Evolutionary conservation across 1,284 basidiomycete genomes (phyloP), one percentile per base, ranked within the genome.

Genomic region (Melampsora larici-populina): DNA sequence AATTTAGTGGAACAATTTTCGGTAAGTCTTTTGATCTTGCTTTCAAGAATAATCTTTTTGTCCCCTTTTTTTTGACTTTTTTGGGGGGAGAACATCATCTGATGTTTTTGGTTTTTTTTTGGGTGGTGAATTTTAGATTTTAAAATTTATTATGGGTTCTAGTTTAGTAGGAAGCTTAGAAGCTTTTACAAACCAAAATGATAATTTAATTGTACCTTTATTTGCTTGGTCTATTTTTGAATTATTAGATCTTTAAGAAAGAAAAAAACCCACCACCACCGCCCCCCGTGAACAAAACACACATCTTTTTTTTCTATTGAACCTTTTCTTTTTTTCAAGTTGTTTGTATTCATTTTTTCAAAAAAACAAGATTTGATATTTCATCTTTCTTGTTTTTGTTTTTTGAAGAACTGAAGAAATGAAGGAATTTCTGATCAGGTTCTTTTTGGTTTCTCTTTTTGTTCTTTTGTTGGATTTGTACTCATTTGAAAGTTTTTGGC

Each of bases 211-310:
- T n/a, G 15, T 75, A 40, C 64, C 72, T 8, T 49, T 75, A 7
- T 75, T 65, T 49, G 43, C 72, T 65, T 75, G 72, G 72, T 49
- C 72, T 15, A 65, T 63, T n/a, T 62, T 73, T 29, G 63, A 73
- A 65, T 43, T 73, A 33, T 33, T 71, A 9, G 55, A 58, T 58
- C n/a, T 58, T 58, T 58, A 29, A 58, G 13, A 15, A 13, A 40
- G 11, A 11, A 40, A 40, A 40, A 40, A n/a, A n/a, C n/a, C n/a
- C n/a, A n/a, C n/a, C n/a, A n/a, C n/a, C n/a, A n/a, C n/a, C n/a
- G n/a, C n/a, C n/a, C n/a, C n/a, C n/a, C n/a, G n/a, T n/a, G n/a
- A n/a, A n/a, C n/a, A n/a, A n/a, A n/a, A n/a, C n/a, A n/a, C n/a
- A n/a, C n/a, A n/a, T n/a, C n/a, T n/a, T n/a, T n/a, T n/a, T n/a